These are phyloP conservation scores for Nakazawaea siamensis DNA, from an alignment of 805 yeast genomes.

Conservation along the genomic window DNA sequence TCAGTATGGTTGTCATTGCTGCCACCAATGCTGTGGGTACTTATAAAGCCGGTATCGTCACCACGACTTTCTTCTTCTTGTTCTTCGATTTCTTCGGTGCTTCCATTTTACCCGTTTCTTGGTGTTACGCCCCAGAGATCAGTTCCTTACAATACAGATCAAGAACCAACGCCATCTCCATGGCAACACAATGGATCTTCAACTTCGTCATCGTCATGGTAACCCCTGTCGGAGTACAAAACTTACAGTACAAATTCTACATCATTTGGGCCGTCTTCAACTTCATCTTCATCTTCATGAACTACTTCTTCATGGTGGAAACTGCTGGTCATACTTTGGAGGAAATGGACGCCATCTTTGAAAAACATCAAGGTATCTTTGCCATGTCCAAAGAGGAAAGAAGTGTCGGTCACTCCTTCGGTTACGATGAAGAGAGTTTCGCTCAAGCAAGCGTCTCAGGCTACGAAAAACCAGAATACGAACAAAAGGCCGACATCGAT, in stretches of 20 bases:
- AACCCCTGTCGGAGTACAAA: constrained; percentile 43
- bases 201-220: constrained; percentile 64
- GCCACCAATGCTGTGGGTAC: constrained; percentile 21
- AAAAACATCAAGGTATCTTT: constrained; percentile 5
- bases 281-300: constrained; percentile 34
- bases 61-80: constrained; percentile 34
- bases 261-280: constrained; percentile 25
- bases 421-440: constrained; percentile 6
- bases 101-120: constrained; percentile 49
- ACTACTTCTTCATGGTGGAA: constrained; percentile 37
- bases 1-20: constrained; percentile 29
- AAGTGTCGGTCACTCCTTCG: constrained; percentile 5
- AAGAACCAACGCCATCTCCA: constrained; percentile 52
- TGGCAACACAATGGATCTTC: constrained; percentile 59
- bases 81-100: constrained; percentile 49
- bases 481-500: constrained; percentile 12
- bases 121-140: constrained; percentile 62
- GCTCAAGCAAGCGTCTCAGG: neutral
- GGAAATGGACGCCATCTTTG: constrained; percentile 30
- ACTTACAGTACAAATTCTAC: constrained; percentile 9
- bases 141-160: constrained; percentile 53
- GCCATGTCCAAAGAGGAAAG: constrained; percentile 6
- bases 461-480: constrained; percentile 5
- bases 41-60: constrained; percentile 12
- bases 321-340: constrained; percentile 39